Percentiles rank a stretch among this genome's conserved stretches.
phyloP scores from a whole-genome alignment of 352 stramenopile genomes.

The Hyaloperonospora arabidopsidis region DNA sequence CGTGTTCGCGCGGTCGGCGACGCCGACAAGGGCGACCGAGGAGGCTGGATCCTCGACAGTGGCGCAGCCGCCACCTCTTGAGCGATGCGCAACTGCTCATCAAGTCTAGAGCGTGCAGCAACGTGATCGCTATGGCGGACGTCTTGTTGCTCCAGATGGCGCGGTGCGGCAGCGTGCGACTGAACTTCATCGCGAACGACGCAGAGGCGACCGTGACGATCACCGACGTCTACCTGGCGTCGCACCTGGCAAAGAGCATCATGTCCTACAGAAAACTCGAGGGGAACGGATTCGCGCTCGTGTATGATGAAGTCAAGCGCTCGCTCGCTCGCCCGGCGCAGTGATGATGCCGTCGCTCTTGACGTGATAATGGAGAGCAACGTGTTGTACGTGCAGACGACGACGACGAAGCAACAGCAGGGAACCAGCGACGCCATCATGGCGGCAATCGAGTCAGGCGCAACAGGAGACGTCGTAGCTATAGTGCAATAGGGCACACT shows the following conservation, averaged over 20 bases:
- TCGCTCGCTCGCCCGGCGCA: background rate
- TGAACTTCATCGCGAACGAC: background rate
- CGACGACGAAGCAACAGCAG: no score
- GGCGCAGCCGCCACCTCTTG: background rate
- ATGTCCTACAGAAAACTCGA: background rate
- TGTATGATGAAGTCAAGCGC: background rate
- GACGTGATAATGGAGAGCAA: background rate
- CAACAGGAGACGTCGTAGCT: background rate
- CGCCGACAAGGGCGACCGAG: background rate
- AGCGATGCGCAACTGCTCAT: background rate
- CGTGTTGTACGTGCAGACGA: background rate
- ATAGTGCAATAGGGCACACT: background rate
- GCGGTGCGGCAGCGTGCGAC: background rate
- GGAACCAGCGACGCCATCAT: no score
- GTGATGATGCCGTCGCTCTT: background rate
- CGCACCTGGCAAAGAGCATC: background rate
- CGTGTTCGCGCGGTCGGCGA: background rate
- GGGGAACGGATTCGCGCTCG: background rate
- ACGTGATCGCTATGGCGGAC: background rate
- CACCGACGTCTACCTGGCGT: background rate
- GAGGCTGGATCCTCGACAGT: background rate
- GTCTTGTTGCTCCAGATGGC: background rate
- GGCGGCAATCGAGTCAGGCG: background rate
- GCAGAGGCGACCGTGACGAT: background rate
- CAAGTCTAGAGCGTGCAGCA: background rate